Conservation (phyloP, 2,329 filamentous ascomycete genomes). For the Periglandula ipomoeae region DNA sequence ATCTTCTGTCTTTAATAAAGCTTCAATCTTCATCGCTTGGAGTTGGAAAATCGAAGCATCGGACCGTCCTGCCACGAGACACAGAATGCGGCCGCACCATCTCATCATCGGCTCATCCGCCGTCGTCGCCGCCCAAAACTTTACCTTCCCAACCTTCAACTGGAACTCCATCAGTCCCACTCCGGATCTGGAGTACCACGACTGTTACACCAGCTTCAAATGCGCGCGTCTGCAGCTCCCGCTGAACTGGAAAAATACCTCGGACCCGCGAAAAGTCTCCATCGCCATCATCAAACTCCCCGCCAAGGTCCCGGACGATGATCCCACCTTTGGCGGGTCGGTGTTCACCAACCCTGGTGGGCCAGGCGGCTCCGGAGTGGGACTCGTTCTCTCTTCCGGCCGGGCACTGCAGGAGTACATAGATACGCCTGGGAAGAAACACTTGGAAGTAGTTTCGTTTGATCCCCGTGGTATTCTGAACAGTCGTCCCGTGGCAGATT, state of each 20-base stretch:
- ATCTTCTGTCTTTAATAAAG: not conserved
- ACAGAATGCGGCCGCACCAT: conserved; percentile 1
- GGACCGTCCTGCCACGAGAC: too few species aligned
- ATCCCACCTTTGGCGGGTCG: conserved; percentile 31
- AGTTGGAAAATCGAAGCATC: too few species aligned
- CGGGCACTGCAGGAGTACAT: conserved; percentile 18
- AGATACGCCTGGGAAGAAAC: conserved; percentile 19
- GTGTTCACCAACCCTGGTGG: conserved; percentile 37
- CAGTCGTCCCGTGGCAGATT: conserved; percentile 28
- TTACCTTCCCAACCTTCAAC: conserved; percentile 18
- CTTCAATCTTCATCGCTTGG: not conserved
- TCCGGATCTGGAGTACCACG: conserved; percentile 26
- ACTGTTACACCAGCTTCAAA: conserved; percentile 28
- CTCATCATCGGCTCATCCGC: not conserved
- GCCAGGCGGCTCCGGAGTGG: conserved; percentile 32
- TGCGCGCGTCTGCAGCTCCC: conserved; percentile 35
- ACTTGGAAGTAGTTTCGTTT: conserved; percentile 34
- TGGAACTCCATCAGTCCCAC: conserved; percentile 27
- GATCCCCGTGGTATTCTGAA: conserved; percentile 33
- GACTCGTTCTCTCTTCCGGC: conserved; percentile 17
- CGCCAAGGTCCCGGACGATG: conserved; percentile 26
- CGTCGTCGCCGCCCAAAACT: not conserved
- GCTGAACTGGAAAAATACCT: conserved; percentile 29
- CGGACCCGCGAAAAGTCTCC: conserved; percentile 21
- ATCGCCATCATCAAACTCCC: conserved; percentile 33